Base-by-base conservation (phyloP, 805 yeast species). In the Ascoidea asiatica region DNA sequence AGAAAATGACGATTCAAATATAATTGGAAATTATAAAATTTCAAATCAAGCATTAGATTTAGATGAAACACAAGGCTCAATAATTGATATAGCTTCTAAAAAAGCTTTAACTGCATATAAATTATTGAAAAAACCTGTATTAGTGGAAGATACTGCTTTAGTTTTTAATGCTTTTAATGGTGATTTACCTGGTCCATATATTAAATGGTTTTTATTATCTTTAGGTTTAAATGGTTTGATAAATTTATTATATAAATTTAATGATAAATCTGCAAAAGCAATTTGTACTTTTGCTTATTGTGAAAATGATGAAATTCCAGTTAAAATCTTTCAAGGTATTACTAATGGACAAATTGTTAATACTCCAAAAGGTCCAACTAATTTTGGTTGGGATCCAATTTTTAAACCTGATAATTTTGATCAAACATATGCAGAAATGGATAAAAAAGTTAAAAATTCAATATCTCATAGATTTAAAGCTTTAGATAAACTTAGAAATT, bases 141-240 rank as follows among this genome's bases (percentile, higher is more conserved):
- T 92, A 46, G 96, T 89, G 3, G 99, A 92, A 58, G 99, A 92
- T 56, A 92, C 98, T 0, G 89, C 95, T 43, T 72, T 92, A 37
- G 85, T 82, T 4, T 92, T 83, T 61, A 73, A 73, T 42, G 95
- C 95, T 1, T 70, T 81, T 56, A 79, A 83, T 43, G 81, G 79
- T 15, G 69, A 71, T 49, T 71, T 92, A 42, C 99, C 99, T 3
- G 99, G 99, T 20, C 97, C 97, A 1, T 86, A 87, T 52, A 75
- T 79, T 62, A 90, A 90, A 62, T 90, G 98, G 98, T 92, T 92
- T 62, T 72, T 86, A 40, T 67, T 78, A 50, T 63, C 74, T 13
- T 60, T 89, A 51, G 97, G 97, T 0, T 70, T 84, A 33, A 75
- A 74, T 13, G 90, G 90, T 2, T 64, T 90, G 45, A 83, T 79